Percentiles rank a stretch among this genome's conserved stretches.
Conservation (phyloP, 2,329 filamentous ascomycete species). For the Lithohypha guttulata region DNA sequence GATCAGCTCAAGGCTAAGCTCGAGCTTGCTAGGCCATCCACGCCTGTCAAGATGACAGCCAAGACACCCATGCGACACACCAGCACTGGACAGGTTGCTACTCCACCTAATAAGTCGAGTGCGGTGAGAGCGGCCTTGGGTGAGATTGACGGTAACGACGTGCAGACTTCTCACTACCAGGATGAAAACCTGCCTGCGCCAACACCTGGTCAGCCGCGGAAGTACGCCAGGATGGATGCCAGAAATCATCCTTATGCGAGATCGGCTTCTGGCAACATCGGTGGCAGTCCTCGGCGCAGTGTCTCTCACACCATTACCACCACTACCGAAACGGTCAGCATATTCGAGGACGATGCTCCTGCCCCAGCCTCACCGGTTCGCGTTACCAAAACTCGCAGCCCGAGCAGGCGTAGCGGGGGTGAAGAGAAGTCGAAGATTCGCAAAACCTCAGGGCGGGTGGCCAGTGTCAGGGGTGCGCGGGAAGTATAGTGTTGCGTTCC, state of each 20-base stretch:
- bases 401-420: conserved; percentile 19
- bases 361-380: conserved; percentile 18
- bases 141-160: conserved; percentile 77
- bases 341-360: conserved; percentile 22
- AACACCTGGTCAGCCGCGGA: conserved; percentile 89
- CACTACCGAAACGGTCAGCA: conserved; percentile 20
- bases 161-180: conserved; percentile 46
- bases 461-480: conserved; percentile 25
- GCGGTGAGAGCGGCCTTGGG: conserved; percentile 68
- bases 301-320: conserved; percentile 22
- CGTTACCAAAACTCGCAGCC: conserved; percentile 19
- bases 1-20: conserved; percentile 71
- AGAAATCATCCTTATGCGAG: conserved; percentile 64
- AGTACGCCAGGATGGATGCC: conserved; percentile 65
- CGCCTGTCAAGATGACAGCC: conserved; percentile 42
- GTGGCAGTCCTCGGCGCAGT: conserved; percentile 19
- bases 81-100: conserved; percentile 62
- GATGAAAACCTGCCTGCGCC: conserved; percentile 91
- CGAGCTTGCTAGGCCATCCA: conserved; percentile 52
- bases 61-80: conserved; percentile 46
- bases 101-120: conserved; percentile 57
- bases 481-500: conserved; percentile 9
- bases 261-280: conserved; percentile 38
- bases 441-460: conserved; percentile 38
- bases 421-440: conserved; percentile 27